Percentiles rank a stretch among this genome's conserved stretches.
These are phyloP conservation scores for Thozetella sp. DNA, from an alignment of 495 filamentous ascomycete genomes.

Conservation along the genomic window DNA sequence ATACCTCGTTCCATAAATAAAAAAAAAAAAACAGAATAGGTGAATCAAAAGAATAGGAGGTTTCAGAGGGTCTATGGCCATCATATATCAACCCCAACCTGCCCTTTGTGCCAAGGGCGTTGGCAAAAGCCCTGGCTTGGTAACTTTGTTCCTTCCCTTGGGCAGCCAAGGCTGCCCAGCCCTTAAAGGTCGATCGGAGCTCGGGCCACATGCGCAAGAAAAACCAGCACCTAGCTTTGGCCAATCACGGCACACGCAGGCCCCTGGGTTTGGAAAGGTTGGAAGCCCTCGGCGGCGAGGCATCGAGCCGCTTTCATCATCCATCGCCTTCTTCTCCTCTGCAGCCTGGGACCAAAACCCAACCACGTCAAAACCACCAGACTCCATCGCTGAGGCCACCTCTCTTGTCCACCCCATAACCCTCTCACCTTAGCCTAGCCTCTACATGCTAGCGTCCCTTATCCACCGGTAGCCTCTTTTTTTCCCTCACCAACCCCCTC, in stretches of 20 bases:
- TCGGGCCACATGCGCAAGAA: background rate
- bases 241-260: background rate
- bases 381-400: background rate
- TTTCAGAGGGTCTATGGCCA: no score
- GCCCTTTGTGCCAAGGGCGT: no score
- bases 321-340: slow-evolving; percentile 9
- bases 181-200: background rate
- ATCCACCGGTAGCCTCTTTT: background rate
- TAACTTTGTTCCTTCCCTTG: no score
- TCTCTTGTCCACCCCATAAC: background rate
- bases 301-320: slow-evolving; percentile 33
- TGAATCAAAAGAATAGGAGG: no score
- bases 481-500: background rate
- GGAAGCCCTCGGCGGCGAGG: slow-evolving; percentile 3
- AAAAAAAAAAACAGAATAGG: no score
- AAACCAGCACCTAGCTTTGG: slow-evolving; percentile 1
- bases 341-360: background rate
- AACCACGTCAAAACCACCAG: slow-evolving; percentile 1
- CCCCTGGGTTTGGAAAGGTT: background rate
- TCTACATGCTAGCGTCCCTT: background rate
- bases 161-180: background rate
- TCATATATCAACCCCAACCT: no score
- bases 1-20: no score
- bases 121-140: no score
- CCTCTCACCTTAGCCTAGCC: background rate